Conservation (phyloP, 164 flowering plant species). For the Berberis vulgaris region DNA sequence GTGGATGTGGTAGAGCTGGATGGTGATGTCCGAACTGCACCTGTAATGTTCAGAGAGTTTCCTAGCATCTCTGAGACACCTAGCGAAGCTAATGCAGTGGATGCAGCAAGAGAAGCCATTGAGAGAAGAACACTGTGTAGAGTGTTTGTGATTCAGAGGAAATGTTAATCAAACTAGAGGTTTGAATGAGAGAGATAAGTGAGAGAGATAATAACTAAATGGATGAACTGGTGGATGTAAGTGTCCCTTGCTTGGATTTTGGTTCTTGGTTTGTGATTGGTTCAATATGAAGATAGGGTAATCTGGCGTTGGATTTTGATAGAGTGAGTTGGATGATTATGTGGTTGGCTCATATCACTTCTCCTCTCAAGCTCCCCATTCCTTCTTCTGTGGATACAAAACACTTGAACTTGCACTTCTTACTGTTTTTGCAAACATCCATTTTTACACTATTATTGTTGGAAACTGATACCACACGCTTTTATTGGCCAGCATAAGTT, state of each 20-base stretch:
- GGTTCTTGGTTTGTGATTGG: conserved; percentile 18
- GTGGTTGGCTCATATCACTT: conserved; percentile 1
- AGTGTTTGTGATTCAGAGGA: neutral
- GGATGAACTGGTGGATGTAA: conserved; percentile 54
- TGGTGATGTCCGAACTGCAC: conserved; percentile 35
- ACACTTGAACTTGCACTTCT: too few relatives aligned
- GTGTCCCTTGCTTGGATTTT: conserved; percentile 40
- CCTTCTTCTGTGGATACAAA: neutral
- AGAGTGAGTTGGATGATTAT: conserved; percentile 11
- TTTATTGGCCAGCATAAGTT: too few relatives aligned
- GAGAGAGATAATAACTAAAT: conserved; percentile 27
- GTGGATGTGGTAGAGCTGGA: conserved; percentile 37
- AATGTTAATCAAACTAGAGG: neutral
- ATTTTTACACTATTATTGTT: too few relatives aligned
- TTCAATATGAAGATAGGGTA: conserved; percentile 13
- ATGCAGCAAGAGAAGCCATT: conserved; percentile 77
- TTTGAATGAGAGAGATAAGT: neutral
- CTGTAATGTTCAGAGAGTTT: conserved; percentile 39
- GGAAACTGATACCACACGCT: too few relatives aligned
- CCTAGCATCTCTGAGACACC: conserved; percentile 56
- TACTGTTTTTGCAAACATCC: too few relatives aligned
- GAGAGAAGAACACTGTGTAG: neutral
- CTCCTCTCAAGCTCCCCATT: neutral
- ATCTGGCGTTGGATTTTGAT: conserved; percentile 8
- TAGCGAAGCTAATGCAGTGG: conserved; percentile 39